Base-by-base conservation (phyloP, 352 stramenopile species). In the Phytophthora pinifolia region DNA sequence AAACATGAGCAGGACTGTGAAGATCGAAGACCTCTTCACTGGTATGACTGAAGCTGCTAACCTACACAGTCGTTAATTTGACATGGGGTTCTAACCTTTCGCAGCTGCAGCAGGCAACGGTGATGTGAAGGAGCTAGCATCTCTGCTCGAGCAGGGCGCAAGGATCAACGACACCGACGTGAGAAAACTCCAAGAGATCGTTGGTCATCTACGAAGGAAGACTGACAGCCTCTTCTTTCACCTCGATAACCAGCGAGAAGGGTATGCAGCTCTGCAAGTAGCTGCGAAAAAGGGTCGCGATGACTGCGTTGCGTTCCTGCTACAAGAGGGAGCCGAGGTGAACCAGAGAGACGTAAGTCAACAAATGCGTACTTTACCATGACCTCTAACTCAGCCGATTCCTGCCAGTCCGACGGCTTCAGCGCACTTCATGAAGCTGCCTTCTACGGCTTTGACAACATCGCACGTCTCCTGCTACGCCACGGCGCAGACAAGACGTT, bases 1-100 rank as follows among this genome's bases (percentile, higher is more conserved):
- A 29, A 29, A 29, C 14, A 85, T 85, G 78, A 79, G 59, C 17
- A 58, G 80, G 13, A 32, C 52, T 22, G 46, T 79, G 36, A 83
- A 76, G 64, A 80, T 83, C 18, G 77, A 88, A 43, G 77, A 87
- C 33, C 59, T 83, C 18, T 81, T 89, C 59, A 88, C 77, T 46
- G 71, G 77, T 85, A 35, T 4, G 46, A 29, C 25, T 29, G 17
- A 20, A 37, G n/a, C 25, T 34, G 20, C 34, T 9, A 17, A 3
- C 7, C n/a, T n/a, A 41, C 35, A 9, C n/a, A 41, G 2, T 7
- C 3, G 2, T 9, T 27, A 27, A 27, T 3, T 6, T 27, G 22
- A 27, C 13, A 13, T 46, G 36, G 20, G 4, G 8, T 12, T 1
- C 17, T 39, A 43, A 1, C 4, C 32, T 18, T 49, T 44, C 29